Base-by-base conservation (phyloP, 2,329 filamentous ascomycete species). In the Falciphora oryzae region DNA sequence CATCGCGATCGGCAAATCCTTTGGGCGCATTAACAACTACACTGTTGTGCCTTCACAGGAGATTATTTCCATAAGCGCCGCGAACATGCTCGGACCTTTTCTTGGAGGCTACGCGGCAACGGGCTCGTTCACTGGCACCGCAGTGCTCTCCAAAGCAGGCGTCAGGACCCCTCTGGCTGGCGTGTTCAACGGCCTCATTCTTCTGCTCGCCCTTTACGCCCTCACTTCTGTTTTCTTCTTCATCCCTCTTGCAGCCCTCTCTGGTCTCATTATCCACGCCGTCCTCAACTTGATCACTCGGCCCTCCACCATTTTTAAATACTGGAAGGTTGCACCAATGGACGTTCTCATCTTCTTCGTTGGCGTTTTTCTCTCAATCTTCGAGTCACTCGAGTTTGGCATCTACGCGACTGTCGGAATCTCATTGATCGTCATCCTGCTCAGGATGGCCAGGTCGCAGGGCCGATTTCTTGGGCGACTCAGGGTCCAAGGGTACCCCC, bases 21-120 rank as follows among this genome's bases (percentile, higher is more conserved):
- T 99, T 70, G 95, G 94, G 13, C 86, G 94, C 65, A 86, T 97
- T 70, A 97, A 97, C 81, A 96, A 97, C 79, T 99, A 99, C 77
- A 89, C 87, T n/a, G 97, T 99, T 73, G 89, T 97, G 70, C 93
- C 95, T 0, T 97, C 94, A 0, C 94, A 99, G 75, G 94, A 99
- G 75, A 85, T 99, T 78, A 91, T 99, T 61, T 93, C 92, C 28
- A 97, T 98, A 69, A 95, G 95, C 67, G 86, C 97, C 28, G 90
- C 89, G 32, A 98, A 98, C 73, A 81, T 98, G 53, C 82, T 98
- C 6, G 93, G 92, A 0, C 93, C 95, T 2, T 97, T 98, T 79
- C 82, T 98, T 3, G 95, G 94, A 61, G 95, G 84, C 2, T 99
- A 96, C 73, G 92, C 94, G 22, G 91, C 92, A 0, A 99, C 94